Evolutionary conservation across 225 moss, liverwort and hornwort species (phyloP), one percentile per base, ranked within the genome.

Genomic region (Rhytidiadelphus loreus): DNA sequence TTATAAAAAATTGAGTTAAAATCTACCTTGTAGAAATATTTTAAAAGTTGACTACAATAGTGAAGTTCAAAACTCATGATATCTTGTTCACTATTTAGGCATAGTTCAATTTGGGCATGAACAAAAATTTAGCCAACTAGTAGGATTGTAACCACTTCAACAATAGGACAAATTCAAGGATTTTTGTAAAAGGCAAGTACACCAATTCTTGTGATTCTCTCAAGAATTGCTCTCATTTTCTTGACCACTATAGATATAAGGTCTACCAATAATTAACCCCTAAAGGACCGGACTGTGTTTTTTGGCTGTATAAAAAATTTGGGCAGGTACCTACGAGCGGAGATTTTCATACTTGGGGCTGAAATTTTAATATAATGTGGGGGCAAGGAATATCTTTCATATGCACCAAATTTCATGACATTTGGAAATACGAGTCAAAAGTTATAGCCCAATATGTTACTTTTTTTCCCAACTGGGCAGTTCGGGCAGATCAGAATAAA

Each of bases 131-230:
- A 37, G 21, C 11, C 21, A 66, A 37, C 11, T 66, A 66, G 4
- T 66, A 12, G 37, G 2, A 37, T 20, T 66, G 6, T 37, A 66
- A 37, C 21, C 12, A 66, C 11, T 66, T 37, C 66, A 37, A 21
- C 0, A 2, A 4, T 37, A 9, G 12, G 21, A 4, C n/a, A 68
- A n/a, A 23, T 12, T n/a, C 5, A n/a, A n/a, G 0, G n/a, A 23
- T n/a, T 68, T 68, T 3, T n/a, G 7, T n/a, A 68, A 13, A 68
- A 66, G 1, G 7, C 23, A 68, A n/a, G 2, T 22, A 23, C 1
- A 0, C 6, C 7, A 68, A 68, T 68, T n/a, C 12, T 68, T 66
- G 19, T 37, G 2, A 37, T 65, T 65, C 20, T 20, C 20, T 66
- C 22, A n/a, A 22, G 22, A 66, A 12, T n/a, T 66, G 12, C n/a